Percentiles rank a stretch among this genome's conserved stretches.
Conservation (phyloP, 305 asterid genomes). For the Fraxinus paxiana region DNA sequence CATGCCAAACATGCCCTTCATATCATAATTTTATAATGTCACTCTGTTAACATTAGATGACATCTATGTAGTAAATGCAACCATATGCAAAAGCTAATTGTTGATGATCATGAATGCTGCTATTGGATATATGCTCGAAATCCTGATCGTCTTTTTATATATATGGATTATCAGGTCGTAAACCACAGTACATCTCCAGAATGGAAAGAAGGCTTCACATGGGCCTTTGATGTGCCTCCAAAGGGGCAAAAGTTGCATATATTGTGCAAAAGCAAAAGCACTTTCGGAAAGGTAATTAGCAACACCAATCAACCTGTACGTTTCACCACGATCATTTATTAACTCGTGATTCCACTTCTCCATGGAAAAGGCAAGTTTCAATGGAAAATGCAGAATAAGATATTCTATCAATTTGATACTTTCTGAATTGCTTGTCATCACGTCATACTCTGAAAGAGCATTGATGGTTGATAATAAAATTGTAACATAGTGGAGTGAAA, state of each 20-base stretch:
- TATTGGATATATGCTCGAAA: neutral
- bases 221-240: slow-evolving; percentile 92
- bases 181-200: slow-evolving; percentile 66
- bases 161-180: slow-evolving; percentile 47
- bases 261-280: slow-evolving; percentile 61
- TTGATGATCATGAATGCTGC: neutral
- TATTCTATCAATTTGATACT: neutral
- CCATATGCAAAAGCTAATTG: neutral
- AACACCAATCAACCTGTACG: slow-evolving; percentile 6
- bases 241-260: slow-evolving; percentile 82
- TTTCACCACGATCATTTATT: neutral
- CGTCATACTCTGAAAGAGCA: neutral
- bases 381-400: neutral
- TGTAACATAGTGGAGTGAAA: neutral
- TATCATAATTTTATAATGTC: neutral
- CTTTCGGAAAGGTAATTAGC: slow-evolving; percentile 76
- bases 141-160: slow-evolving; percentile 11
- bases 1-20: neutral
- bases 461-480: neutral
- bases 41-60: neutral
- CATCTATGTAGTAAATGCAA: neutral
- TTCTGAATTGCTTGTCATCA: neutral
- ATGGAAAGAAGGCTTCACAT: slow-evolving; percentile 79
- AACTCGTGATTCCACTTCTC: neutral
- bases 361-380: neutral